A percentile compares a stretch with the other conserved stretches of the same genome.
Evolutionary conservation across 768 basidiomycete genomes (phyloP).

Genomic region (Chalciporus sphaerocephalus): DNA sequence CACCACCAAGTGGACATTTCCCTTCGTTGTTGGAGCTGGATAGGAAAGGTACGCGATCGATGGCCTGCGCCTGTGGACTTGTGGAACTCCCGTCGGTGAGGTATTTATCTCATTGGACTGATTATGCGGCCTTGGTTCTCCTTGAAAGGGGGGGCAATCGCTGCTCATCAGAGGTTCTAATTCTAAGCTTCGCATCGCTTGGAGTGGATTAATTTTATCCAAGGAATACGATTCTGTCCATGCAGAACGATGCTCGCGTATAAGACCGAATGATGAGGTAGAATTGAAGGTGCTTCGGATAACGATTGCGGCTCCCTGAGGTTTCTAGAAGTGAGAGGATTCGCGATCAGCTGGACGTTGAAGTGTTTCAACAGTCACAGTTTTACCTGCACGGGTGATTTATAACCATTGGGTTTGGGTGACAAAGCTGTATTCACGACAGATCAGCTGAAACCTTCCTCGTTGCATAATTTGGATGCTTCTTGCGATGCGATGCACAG

Average conservation of each 20-base stretch:
- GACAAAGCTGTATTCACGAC: too few species aligned
- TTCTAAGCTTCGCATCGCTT: not conserved
- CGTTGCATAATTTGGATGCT: not conserved
- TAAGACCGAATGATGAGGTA: not conserved
- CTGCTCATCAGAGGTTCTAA: constrained; percentile 7
- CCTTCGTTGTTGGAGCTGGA: not conserved
- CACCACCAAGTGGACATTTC: too few species aligned
- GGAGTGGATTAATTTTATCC: not conserved
- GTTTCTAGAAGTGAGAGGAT: constrained; percentile 12
- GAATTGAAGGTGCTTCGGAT: not conserved
- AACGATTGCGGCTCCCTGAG: constrained; percentile 9
- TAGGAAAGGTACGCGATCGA: not conserved
- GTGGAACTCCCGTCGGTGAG: not conserved
- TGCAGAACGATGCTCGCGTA: constrained; percentile 13
- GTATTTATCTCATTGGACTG: constrained; percentile 13
- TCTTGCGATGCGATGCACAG: not conserved
- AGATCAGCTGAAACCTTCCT: not conserved
- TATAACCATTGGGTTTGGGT: too few species aligned
- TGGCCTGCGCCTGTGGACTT: too few species aligned
- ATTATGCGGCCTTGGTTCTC: not conserved
- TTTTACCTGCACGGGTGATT: too few species aligned
- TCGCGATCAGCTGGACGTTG: constrained; percentile 7
- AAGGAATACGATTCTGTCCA: too few species aligned
- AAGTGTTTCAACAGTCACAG: too few species aligned
- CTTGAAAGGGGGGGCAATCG: constrained; percentile 1